phyloP scores from a whole-genome alignment of 164 flowering plant genomes.

The Chimonanthus praecox region DNA sequence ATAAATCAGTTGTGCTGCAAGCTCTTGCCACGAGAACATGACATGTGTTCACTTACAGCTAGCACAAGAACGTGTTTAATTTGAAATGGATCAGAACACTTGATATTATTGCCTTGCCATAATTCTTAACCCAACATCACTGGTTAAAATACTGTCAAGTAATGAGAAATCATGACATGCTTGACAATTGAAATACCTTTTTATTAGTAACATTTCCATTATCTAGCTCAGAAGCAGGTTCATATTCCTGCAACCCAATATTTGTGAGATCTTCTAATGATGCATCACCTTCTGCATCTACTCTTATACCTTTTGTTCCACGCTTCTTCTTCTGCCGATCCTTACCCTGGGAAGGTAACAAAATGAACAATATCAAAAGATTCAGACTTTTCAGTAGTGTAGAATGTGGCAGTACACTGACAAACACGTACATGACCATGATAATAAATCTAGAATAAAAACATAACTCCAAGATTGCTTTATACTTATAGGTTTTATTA shows the following conservation, averaged over 20 bases:
- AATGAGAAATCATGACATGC: background rate
- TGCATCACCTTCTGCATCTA: slow-evolving; percentile 96
- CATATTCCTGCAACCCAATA: slow-evolving; percentile 33
- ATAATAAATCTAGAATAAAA: no score
- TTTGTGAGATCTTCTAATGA: slow-evolving; percentile 69
- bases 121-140: no score
- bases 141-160: background rate
- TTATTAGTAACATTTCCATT: slow-evolving; percentile 48
- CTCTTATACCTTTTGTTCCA: slow-evolving; percentile 56
- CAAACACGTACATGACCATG: no score
- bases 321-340: slow-evolving; percentile 83
- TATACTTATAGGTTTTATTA: no score
- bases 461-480: no score
- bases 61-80: no score
- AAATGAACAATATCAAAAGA: background rate
- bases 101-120: no score
- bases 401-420: no score
- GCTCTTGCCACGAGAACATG: no score
- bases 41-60: no score
- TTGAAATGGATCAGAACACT: no score
- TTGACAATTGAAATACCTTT: slow-evolving; percentile 42
- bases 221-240: slow-evolving; percentile 42
- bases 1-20: no score
- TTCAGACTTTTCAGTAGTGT: background rate
- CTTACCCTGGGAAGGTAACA: slow-evolving; percentile 39